A percentile compares a stretch with the other conserved stretches of the same genome.
These are phyloP conservation scores for Serendipita sp. DNA, from an alignment of 1,284 basidiomycete genomes.

Conservation along the genomic window DNA sequence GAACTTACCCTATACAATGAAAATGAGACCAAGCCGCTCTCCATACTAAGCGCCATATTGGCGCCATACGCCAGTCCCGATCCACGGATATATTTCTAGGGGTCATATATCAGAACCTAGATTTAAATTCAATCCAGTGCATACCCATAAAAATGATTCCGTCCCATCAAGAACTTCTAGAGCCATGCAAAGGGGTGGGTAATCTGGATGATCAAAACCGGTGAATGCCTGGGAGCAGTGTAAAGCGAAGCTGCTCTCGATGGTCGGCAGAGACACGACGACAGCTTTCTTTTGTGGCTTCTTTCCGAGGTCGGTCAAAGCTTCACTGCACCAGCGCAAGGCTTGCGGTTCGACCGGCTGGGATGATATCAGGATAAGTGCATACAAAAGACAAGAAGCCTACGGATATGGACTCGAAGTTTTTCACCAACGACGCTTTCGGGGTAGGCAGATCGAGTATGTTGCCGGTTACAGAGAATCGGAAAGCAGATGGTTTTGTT, in stretches of 20 bases:
- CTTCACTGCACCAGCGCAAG: slow-evolving; percentile 53
- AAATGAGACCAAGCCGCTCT: slow-evolving; percentile 73
- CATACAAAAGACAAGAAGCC: slow-evolving; percentile 17
- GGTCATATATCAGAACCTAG: slow-evolving; percentile 10
- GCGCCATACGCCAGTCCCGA: slow-evolving; percentile 92
- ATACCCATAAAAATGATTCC: slow-evolving; percentile 89
- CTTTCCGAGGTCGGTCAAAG: slow-evolving; percentile 63
- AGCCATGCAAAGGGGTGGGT: slow-evolving; percentile 74
- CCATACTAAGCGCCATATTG: slow-evolving; percentile 62
- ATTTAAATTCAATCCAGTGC: slow-evolving; percentile 9
- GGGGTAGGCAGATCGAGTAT: slow-evolving; percentile 61
- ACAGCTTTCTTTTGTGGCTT: slow-evolving; percentile 67
- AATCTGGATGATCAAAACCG: slow-evolving; percentile 74
- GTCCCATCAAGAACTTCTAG: slow-evolving; percentile 83
- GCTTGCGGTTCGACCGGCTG: slow-evolving; percentile 48
- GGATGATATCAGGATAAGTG: slow-evolving; percentile 10
- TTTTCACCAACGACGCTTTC: slow-evolving; percentile 53
- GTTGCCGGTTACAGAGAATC: slow-evolving; percentile 82
- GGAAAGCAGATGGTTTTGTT: slow-evolving; percentile 62
- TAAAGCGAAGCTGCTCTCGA: slow-evolving; percentile 82
- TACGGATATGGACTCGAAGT: slow-evolving; percentile 55
- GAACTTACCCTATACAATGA: slow-evolving; percentile 61
- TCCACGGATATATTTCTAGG: slow-evolving; percentile 62
- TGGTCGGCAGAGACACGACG: slow-evolving; percentile 80
- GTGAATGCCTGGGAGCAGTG: slow-evolving; percentile 69